A percentile compares a stretch with the other conserved stretches of the same genome.
Conservation (phyloP, 768 basidiomycete species). For the Boletus reticulatus region DNA sequence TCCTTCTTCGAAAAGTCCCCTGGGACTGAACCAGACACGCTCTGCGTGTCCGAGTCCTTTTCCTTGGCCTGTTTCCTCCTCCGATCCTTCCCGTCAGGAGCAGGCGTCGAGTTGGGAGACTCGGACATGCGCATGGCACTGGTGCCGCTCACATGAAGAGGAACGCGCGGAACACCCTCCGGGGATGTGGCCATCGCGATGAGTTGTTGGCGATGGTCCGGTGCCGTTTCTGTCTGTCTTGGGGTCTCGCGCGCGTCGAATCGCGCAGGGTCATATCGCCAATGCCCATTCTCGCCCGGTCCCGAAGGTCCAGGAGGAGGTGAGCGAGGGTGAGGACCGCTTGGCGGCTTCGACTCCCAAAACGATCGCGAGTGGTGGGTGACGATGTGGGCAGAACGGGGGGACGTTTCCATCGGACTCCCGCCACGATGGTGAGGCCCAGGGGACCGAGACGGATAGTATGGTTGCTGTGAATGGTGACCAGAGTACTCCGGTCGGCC, state of each 20-base stretch:
- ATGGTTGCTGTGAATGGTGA: constrained; percentile 30
- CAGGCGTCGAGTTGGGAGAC: constrained; percentile 50
- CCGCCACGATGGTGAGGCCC: constrained; percentile 37
- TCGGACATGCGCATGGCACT: constrained; percentile 50
- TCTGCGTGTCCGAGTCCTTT: constrained; percentile 42
- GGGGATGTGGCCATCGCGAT: constrained; percentile 47
- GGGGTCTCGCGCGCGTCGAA: constrained; percentile 47
- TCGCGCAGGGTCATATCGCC: constrained; percentile 62
- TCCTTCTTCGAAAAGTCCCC: constrained; percentile 56
- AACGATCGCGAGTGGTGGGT: constrained; percentile 38
- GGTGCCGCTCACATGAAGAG: constrained; percentile 29
- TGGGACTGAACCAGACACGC: constrained; percentile 25
- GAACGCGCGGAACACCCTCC: constrained; percentile 34
- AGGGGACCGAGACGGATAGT: constrained; percentile 35
- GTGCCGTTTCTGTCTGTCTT: constrained; percentile 27
- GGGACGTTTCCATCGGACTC: constrained; percentile 62
- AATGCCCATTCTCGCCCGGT: constrained; percentile 42
- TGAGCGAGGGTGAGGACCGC: constrained; percentile 30
- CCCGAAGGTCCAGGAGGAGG: constrained; percentile 35
- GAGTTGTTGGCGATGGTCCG: constrained; percentile 35
- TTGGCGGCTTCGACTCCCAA: constrained; percentile 61
- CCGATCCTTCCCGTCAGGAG: constrained; percentile 46
- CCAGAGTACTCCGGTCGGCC: constrained; percentile 39
- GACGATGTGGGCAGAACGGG: constrained; percentile 48
- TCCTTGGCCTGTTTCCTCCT: constrained; percentile 47